Evolutionary conservation across 345 rosid genomes (phyloP).

Genomic region (Lepidium aucheri): DNA sequence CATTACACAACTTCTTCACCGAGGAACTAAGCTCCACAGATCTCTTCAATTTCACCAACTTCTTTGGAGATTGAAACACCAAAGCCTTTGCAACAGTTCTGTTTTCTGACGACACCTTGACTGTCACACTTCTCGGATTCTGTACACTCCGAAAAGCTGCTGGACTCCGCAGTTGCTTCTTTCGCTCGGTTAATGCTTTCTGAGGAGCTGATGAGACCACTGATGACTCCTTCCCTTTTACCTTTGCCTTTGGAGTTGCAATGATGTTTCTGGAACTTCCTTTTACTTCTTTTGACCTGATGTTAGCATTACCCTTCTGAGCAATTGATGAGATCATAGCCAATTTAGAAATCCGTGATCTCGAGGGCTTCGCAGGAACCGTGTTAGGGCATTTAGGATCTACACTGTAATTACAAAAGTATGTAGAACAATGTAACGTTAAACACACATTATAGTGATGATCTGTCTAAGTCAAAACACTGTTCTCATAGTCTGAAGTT

Average conservation of each 20-base stretch:
- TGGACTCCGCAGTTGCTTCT: conserved; percentile 40
- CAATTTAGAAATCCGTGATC: conserved; percentile 49
- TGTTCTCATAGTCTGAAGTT: background rate
- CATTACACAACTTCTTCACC: conserved; percentile 42
- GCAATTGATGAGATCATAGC: conserved; percentile 76
- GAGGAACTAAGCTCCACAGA: conserved; percentile 44
- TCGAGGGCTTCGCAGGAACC: conserved; percentile 75
- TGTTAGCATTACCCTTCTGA: conserved; percentile 33
- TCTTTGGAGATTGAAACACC: conserved; percentile 82
- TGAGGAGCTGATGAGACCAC: conserved; percentile 11
- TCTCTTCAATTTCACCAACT: conserved; percentile 42
- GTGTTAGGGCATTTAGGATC: conserved; percentile 62
- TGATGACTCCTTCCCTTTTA: conserved; percentile 26
- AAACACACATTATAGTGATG: background rate
- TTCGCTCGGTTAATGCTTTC: conserved; percentile 51
- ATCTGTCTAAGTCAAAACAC: background rate
- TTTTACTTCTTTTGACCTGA: conserved; percentile 28
- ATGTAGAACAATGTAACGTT: background rate
- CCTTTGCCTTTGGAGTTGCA: conserved; percentile 43
- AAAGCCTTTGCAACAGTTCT: conserved; percentile 48
- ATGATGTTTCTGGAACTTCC: conserved; percentile 19
- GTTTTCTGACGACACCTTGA: conserved; percentile 28
- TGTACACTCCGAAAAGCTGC: conserved; percentile 53
- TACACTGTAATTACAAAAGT: conserved; percentile 19
- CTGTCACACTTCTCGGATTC: conserved; percentile 36